Evolutionary conservation across 1,284 basidiomycete genomes (phyloP), one percentile per base, ranked within the genome.

Genomic region (Kwoniella shivajii): DNA sequence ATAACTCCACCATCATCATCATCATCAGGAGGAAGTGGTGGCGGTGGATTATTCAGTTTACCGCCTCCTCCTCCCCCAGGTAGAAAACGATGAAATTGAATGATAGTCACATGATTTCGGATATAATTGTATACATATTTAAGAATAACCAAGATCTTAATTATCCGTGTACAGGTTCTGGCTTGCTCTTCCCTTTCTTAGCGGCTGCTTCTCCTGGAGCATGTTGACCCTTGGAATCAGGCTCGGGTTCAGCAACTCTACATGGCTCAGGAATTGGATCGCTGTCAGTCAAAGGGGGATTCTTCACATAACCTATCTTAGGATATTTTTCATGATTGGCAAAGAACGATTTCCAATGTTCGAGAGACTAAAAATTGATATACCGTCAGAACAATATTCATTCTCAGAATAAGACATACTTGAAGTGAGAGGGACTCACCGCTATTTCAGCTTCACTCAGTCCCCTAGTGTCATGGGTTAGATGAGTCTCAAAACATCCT

Each of bases 281-380:
- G 18, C 77, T 69, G 27, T 89, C 88, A 74, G 94, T 88, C 73
- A 95, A 91, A 34, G 89, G 70, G 0, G 76, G 73, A 44, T 78
- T 73, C 10, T 67, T 38, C 5, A 80, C 74, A 9, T 57, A 84
- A 16, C 93, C 93, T 44, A 93, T 84, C 67, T 86, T 87, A 55
- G 67, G 69, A 75, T 94, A 93, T 63, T 85, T 84, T 67, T 87
- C 85, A 76, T 90, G 88, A 20, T 89, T 84, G 2, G 80, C 76
- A 69, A 92, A 97, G 81, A 94, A 97, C 34, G 84, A 81, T 77
- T 91, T 92, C 93, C 93, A 97, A 66, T 91, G 85, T 42, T 84
- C 74, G 20, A 96, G 79, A 52, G 88, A 80, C 89, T 94, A 64
- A 27, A 42, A 31, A 59, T 34, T 16, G 33, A 18, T 11, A 26